Evolutionary conservation across 1,284 basidiomycete genomes (phyloP).

Genomic region (Cryptococcus jaspeensis): DNA sequence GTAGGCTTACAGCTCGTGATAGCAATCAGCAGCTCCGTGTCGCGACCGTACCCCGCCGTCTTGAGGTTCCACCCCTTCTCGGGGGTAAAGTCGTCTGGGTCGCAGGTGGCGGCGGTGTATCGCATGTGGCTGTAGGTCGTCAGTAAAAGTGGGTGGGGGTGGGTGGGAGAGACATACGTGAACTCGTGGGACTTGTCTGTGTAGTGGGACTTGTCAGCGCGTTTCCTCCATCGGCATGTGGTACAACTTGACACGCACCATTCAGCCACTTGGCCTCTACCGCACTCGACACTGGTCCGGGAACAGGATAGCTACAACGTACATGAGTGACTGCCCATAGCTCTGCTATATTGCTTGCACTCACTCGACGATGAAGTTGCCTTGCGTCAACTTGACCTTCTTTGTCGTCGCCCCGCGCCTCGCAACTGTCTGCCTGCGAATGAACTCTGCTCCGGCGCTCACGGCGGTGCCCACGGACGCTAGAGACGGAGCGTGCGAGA

Average conservation of each 20-base stretch:
- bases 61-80: slow-evolving; percentile 78
- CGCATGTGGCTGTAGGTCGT: slow-evolving; percentile 64
- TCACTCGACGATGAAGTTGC: slow-evolving; percentile 84
- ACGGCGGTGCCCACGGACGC: slow-evolving; percentile 12
- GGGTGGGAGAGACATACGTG: slow-evolving; percentile 59
- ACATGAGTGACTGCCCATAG: too few species aligned
- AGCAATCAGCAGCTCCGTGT: slow-evolving; percentile 90
- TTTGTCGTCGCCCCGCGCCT: slow-evolving; percentile 82
- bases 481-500: background rate
- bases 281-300: slow-evolving; percentile 78
- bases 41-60: slow-evolving; percentile 77
- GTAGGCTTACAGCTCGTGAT: slow-evolving; percentile 60
- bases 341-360: slow-evolving; percentile 8
- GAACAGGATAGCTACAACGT: slow-evolving; percentile 77
- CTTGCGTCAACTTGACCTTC: slow-evolving; percentile 86
- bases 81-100: slow-evolving; percentile 74
- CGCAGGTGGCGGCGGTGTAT: slow-evolving; percentile 80
- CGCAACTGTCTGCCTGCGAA: slow-evolving; percentile 73
- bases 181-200: slow-evolving; percentile 75
- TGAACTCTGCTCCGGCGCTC: slow-evolving; percentile 41
- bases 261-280: slow-evolving; percentile 76
- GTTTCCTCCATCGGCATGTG: background rate
- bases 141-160: slow-evolving; percentile 7
- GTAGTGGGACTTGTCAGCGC: background rate
- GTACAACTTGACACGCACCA: slow-evolving; percentile 14